These are phyloP conservation scores for Beauveria australis DNA, from an alignment of 2,329 filamentous ascomycete genomes.

Conservation along the genomic window DNA sequence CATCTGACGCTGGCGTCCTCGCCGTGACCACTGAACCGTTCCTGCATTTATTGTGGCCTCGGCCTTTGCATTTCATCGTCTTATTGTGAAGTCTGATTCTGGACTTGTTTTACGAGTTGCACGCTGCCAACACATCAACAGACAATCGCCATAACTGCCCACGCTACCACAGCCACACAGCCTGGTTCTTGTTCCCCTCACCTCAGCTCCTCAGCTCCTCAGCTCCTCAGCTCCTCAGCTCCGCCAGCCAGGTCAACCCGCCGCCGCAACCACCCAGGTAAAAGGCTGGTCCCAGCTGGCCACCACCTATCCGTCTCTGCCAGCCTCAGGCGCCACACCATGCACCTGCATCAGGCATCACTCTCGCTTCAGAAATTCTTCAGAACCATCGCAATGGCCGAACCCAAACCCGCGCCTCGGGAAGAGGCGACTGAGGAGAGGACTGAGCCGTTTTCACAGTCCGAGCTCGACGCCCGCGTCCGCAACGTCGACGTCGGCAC, in stretches of 20 bases:
- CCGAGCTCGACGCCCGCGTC: slow-evolving; percentile 45
- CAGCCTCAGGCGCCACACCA: slow-evolving; percentile 15
- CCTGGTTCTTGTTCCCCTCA: background rate
- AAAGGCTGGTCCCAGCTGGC: background rate
- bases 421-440: slow-evolving; percentile 39
- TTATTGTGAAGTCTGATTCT: slow-evolving; percentile 11
- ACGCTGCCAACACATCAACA: slow-evolving; percentile 1
- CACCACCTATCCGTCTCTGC: background rate
- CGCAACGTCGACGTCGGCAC: slow-evolving; percentile 36
- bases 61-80: slow-evolving; percentile 11
- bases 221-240: background rate
- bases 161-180: slow-evolving; percentile 1
- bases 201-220: background rate
- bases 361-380: slow-evolving; percentile 9
- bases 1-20: slow-evolving; percentile 12
- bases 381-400: slow-evolving; percentile 33
- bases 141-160: background rate
- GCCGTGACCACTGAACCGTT: slow-evolving; percentile 12
- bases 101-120: slow-evolving; percentile 10
- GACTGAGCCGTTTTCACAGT: slow-evolving; percentile 51
- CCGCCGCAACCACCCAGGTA: background rate
- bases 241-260: background rate
- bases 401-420: slow-evolving; percentile 31
- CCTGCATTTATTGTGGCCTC: slow-evolving; percentile 21
- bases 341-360: slow-evolving; percentile 15